A percentile compares a stretch with the other conserved stretches of the same genome.
Conservation (phyloP, 257 asterid species). For the Solanum chaucha region DNA sequence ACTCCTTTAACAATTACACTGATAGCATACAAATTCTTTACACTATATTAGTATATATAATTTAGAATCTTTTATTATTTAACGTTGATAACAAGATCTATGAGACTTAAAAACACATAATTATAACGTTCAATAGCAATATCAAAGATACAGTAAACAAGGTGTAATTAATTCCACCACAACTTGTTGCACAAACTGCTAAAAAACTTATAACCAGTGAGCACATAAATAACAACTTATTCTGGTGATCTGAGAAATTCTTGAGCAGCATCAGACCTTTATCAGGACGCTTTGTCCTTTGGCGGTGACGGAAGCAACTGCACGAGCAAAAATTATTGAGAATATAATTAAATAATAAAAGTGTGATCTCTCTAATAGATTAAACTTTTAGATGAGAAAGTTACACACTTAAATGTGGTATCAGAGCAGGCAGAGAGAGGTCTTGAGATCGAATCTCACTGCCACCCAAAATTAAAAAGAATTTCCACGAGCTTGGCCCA, state of each 20-base stretch:
- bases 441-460: too few species aligned
- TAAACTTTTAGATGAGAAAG: too few species aligned
- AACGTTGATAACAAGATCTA: background rate
- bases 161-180: background rate
- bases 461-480: too few species aligned
- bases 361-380: too few species aligned
- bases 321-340: background rate
- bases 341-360: too few species aligned
- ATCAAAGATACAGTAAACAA: background rate
- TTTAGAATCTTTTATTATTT: background rate
- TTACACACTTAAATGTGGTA: too few species aligned
- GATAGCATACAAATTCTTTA: background rate
- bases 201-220: background rate
- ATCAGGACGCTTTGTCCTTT: background rate
- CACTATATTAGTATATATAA: background rate
- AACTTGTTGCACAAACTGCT: background rate
- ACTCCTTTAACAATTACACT: background rate
- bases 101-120: background rate
- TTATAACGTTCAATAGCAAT: background rate
- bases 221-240: background rate
- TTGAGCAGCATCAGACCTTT: background rate
- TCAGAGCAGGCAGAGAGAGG: too few species aligned
- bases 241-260: background rate
- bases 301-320: conserved; percentile 7
- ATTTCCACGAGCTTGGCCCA: too few species aligned